Base-by-base conservation (phyloP, 257 asterid species). In the Solanum microdontum region DNA sequence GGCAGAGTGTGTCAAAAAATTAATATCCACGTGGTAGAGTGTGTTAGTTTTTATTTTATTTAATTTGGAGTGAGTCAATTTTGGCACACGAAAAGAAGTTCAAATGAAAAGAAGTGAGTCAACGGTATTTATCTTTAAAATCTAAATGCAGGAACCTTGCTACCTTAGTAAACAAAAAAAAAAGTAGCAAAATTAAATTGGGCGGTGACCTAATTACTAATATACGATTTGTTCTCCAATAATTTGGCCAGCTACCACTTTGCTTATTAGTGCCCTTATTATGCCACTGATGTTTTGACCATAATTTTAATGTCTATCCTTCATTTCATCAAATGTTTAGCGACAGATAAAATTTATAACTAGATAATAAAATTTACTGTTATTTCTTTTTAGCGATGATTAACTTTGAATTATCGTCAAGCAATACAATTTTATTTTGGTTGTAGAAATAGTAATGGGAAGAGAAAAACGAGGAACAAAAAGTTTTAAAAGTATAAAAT, bases 201-300 rank as follows among this genome's bases (percentile, higher is more conserved):
- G 91, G 84, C 62, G 89, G 89, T 89, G 88, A 89, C 91, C 89
- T 87, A 89, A 89, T 87, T 30, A 82, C 40, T 60, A 28, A 58
- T 85, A 74, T 24, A 19, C 30, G 37, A 17, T 40, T 86, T 40
- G 62, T 62, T 37, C 43, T 69, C 89, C 45, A 80, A 84, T 60
- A 13, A 43, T 55, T 64, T 72, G 85, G 69, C 30, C 85, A 48
- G 21, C 85, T 48, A 82, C 85, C 85, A 82, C 85, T 82, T 74
- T 43, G 40, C 40, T 48, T 82, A 76, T 23, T 39, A 33, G 48
- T 79, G 84, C 39, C 66, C 48, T 48, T 13, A 48, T 23, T 23
- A 77, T 13, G 2, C 62, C 34, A 76, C 33, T 37, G 5, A 19
- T 11, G 17, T 40, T 77, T 77, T 77, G 14, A 79, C 37, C 84